Conservation (phyloP, 306 rosid genomes). For the Trifolium fragiferum region DNA sequence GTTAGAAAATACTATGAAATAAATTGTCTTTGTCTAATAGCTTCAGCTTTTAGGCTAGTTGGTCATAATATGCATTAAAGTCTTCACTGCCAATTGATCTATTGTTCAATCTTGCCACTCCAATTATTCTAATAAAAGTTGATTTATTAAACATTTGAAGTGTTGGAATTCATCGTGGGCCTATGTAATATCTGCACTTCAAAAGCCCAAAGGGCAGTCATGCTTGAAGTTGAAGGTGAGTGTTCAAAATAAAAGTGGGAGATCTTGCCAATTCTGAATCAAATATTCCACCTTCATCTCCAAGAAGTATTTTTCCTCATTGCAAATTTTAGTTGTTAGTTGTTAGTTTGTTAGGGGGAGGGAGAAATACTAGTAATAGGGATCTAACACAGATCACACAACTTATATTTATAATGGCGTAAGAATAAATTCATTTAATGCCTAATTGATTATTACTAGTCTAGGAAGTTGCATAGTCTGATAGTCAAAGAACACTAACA, state of each 20-base stretch:
- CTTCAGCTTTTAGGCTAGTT: neutral
- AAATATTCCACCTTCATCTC: neutral
- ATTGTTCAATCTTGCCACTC: neutral
- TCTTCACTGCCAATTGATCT: neutral
- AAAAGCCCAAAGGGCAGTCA: neutral
- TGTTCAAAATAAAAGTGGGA: neutral
- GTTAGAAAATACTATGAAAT: neutral
- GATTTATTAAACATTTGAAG: neutral
- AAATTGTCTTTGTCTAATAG: neutral
- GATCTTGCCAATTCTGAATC: constrained; percentile 3
- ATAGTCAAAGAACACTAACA: neutral
- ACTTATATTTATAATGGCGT: neutral
- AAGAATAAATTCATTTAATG: neutral
- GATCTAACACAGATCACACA: neutral
- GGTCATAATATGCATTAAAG: neutral
- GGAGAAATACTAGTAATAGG: neutral
- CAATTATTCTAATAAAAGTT: constrained; percentile 17
- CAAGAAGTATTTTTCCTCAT: neutral
- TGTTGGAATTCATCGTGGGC: neutral
- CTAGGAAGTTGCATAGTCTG: neutral
- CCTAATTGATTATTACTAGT: neutral
- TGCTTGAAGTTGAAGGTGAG: neutral
- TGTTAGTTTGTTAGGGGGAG: neutral
- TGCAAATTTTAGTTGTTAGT: neutral
- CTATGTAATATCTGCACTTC: neutral